Conservation (phyloP, 306 rosid species). For the barrel medic (Medicago truncatula) region MtrunA17r5.0-ANR NC_053049.1:32862501-32863000, state of each 20-base stretch:
- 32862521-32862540: constrained; percentile 57
- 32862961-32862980: constrained; percentile 91
- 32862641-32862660: constrained; percentile 97
- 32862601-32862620: constrained; percentile 82
- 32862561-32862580: constrained; percentile 60
- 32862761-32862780: constrained; percentile 53
- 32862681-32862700: constrained; percentile 71
- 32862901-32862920: constrained; percentile 85
- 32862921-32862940: constrained; percentile 94
- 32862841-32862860: constrained; percentile 71
- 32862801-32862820: constrained; percentile 56
- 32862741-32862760: constrained; percentile 54
- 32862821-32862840: constrained; percentile 66
- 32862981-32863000: constrained; percentile 85
- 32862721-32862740: constrained; percentile 54
- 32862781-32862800: constrained; percentile 48
- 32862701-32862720: constrained; percentile 77
- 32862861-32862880: constrained; percentile 64
- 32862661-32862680: constrained; percentile 75
- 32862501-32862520: constrained; percentile 51
- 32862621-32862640: constrained; percentile 97
- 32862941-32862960: constrained; percentile 97
- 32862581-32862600: constrained; percentile 88
- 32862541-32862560: constrained; percentile 57
- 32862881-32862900: constrained; percentile 86